Conservation (phyloP, 768 basidiomycete genomes). For the Naganishia vaughanmartiniae region DNA sequence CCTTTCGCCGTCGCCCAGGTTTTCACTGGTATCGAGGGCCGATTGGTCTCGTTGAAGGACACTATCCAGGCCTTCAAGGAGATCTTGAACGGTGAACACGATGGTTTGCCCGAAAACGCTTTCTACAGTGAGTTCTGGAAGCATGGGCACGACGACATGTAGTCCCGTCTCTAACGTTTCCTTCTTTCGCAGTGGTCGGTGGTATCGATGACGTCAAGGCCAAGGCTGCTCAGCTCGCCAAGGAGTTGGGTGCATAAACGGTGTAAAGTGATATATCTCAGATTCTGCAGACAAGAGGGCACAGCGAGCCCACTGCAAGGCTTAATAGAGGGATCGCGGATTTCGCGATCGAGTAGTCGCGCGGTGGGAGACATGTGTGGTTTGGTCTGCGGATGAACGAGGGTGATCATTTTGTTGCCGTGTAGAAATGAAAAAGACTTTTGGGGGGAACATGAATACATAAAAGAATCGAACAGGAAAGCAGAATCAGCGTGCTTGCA, state of each 20-base stretch:
- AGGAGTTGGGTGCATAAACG: slow-evolving; percentile 67
- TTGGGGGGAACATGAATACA: slow-evolving; percentile 19
- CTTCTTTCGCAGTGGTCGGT: slow-evolving; percentile 57
- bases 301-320: background rate
- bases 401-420: slow-evolving; percentile 8
- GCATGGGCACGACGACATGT: background rate
- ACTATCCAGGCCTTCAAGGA: slow-evolving; percentile 74
- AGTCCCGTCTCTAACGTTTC: background rate
- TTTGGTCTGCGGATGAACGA: background rate
- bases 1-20: slow-evolving; percentile 99
- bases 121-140: slow-evolving; percentile 70
- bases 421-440: slow-evolving; percentile 10
- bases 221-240: slow-evolving; percentile 96
- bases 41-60: slow-evolving; percentile 93
- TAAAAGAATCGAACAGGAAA: slow-evolving; percentile 22
- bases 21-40: slow-evolving; percentile 99
- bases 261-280: background rate
- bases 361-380: background rate
- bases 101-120: slow-evolving; percentile 86
- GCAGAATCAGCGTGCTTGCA: no score
- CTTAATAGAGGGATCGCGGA: slow-evolving; percentile 8
- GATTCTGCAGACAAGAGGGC: background rate
- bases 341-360: background rate
- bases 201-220: slow-evolving; percentile 95
- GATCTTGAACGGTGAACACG: slow-evolving; percentile 85